phyloP scores from a whole-genome alignment of 225 moss, liverwort and hornwort species.

The Pseudisothecium myosuroides region DNA sequence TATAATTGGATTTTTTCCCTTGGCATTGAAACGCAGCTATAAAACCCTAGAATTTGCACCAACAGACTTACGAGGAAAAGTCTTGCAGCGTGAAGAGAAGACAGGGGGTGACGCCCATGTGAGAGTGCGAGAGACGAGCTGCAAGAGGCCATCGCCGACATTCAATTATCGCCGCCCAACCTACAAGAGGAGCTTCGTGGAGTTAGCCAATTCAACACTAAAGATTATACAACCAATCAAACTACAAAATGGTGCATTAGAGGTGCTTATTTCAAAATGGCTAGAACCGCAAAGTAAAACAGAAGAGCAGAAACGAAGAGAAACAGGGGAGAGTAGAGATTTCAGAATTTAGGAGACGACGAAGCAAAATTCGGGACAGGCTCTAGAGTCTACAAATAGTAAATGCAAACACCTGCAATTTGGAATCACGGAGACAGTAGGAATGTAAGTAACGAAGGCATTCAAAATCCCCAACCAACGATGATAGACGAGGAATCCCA shows the following conservation, averaged over 20 bases:
- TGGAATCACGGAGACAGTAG: background rate
- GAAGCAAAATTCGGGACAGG: background rate
- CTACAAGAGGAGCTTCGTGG: background rate
- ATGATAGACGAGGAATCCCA: background rate
- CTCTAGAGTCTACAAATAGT: background rate
- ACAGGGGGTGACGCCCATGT: background rate
- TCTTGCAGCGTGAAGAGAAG: background rate
- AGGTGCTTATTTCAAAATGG: background rate
- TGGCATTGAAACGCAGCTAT: background rate
- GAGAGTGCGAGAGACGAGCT: slow-evolving; percentile 8
- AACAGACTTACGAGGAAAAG: slow-evolving; percentile 7
- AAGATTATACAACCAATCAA: background rate
- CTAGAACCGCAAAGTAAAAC: background rate
- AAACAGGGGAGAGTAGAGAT: background rate
- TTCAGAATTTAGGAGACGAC: background rate
- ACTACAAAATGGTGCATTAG: background rate
- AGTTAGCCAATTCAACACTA: background rate
- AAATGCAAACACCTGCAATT: background rate
- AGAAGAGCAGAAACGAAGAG: background rate
- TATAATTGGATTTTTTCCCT: background rate
- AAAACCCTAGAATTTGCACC: background rate
- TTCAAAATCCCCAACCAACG: background rate
- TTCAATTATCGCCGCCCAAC: background rate
- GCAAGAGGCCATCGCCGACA: slow-evolving; percentile 21
- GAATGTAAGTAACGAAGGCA: background rate